Conservation (phyloP, 768 basidiomycete species). For the Cystobasidiopsis lactophilus region DNA sequence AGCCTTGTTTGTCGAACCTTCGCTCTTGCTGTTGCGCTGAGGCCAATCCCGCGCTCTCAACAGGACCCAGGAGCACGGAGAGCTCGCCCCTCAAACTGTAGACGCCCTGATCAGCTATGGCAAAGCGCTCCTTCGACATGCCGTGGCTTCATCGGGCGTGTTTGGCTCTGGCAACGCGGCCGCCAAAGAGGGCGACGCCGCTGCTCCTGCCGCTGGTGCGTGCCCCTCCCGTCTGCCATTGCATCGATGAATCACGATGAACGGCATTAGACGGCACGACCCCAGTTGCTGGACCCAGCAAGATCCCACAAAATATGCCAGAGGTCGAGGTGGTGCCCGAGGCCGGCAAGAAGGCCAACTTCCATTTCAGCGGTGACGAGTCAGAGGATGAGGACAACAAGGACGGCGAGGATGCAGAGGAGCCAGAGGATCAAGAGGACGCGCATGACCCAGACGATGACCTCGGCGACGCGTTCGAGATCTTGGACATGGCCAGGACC, state of each 20-base stretch:
- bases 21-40: background rate
- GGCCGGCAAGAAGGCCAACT: constrained; percentile 35
- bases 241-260: too few relatives aligned
- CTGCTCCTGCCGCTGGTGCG: constrained; percentile 11
- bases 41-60: background rate
- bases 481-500: constrained; percentile 76
- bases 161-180: constrained; percentile 68
- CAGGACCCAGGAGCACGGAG: constrained; percentile 53
- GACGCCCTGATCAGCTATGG: constrained; percentile 81
- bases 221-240: too few relatives aligned
- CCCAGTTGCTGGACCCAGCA: too few relatives aligned
- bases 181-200: constrained; percentile 25
- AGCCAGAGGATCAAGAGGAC: constrained; percentile 44
- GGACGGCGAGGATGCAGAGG: constrained; percentile 32
- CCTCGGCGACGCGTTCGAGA: constrained; percentile 93
- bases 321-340: background rate
- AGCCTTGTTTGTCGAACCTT: background rate
- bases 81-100: constrained; percentile 60
- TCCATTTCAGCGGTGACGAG: constrained; percentile 62
- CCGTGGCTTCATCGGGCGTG: constrained; percentile 64
- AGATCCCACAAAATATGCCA: too few relatives aligned
- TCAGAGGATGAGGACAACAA: constrained; percentile 31
- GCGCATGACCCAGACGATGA: constrained; percentile 58
- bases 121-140: constrained; percentile 77
- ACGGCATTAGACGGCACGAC: too few relatives aligned